Evolutionary conservation across 495 filamentous ascomycete species (phyloP), one percentile per base, ranked within the genome.

Genomic region (Amorphotheca resinae): DNA sequence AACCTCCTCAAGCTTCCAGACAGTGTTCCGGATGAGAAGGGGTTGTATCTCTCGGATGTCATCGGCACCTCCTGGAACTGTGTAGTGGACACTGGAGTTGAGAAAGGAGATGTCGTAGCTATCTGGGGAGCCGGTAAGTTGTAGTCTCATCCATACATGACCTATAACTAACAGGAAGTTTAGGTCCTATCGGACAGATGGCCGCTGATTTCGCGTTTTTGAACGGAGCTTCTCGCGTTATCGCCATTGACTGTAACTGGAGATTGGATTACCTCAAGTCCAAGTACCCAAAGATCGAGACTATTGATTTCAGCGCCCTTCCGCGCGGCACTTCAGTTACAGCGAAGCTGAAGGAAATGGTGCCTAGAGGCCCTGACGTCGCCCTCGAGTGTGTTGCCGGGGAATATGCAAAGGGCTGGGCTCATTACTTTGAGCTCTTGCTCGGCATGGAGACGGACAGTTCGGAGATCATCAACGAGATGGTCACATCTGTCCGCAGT

Each of bases 401-500:
- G 28, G 82, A 89, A 59, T 93, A 89, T 37, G 73, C 87, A 12
- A 91, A 93, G 64, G 76, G 83, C 14, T 86, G 80, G 77, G 65
- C 72, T 33, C 81, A 89, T 60, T 83, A 79, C 64, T 69, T 91
- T 22, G 82, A 93, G 64, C 69, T 78, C 55, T 49, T 72, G 41
- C 38, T 88, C 0, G 84, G 84, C 0, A 57, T 81, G 35, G 87
- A 95, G 60, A 94, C 84, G 2, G 87, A 93, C 58, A 85, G 82
- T 3, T 80, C 76, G 33, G 87, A 94, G 63, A 78, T 91, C 35
- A 32, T 93, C 44, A 95, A 95, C 53, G 84, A 95, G 64, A 85
- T 87, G 77, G 74, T 95, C 31, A 78, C 77, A 30, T 69, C 78
- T 9, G 82, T 88, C 8, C 67, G 79, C 31, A 81, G 77, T 38